These are phyloP conservation scores for Aspergillus fijiensis DNA, from an alignment of 2,329 filamentous ascomycete species.

Conservation along the genomic window DNA sequence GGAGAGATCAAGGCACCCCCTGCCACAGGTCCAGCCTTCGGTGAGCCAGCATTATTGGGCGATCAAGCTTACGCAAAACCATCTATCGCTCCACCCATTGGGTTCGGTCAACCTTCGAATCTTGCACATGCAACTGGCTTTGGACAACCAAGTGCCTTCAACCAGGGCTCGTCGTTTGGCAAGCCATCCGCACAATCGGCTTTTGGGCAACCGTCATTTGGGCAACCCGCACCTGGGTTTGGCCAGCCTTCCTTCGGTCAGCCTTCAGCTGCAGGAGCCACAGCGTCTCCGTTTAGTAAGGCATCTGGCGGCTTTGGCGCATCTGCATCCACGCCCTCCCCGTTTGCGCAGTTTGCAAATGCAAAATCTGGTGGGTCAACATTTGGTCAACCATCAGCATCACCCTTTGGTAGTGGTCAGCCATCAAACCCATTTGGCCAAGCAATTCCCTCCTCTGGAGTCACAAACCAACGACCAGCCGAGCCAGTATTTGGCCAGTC, in stretches of 20 bases:
- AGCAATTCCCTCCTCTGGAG: constrained; percentile 29
- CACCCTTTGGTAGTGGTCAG: constrained; percentile 31
- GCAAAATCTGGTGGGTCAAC: constrained; percentile 32
- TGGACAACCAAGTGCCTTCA: constrained; percentile 25
- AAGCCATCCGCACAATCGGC: constrained; percentile 34
- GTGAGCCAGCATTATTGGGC: constrained; percentile 26
- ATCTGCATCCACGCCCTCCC: constrained; percentile 20
- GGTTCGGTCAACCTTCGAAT: constrained; percentile 31
- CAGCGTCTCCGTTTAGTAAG: constrained; percentile 47
- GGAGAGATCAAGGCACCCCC: constrained; percentile 15
- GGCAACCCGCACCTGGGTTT: constrained; percentile 25
- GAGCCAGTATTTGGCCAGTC: constrained; percentile 37
- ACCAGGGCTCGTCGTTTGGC: constrained; percentile 41
- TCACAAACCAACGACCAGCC: constrained; percentile 33
- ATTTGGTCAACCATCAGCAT: constrained; percentile 30
- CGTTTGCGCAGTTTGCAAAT: constrained; percentile 35
- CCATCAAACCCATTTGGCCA: constrained; percentile 33
- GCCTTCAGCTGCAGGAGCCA: constrained; percentile 22
- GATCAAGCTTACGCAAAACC: constrained; percentile 22
- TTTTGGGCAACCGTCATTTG: constrained; percentile 48
- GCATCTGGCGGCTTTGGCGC: constrained; percentile 34
- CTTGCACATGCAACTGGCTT: constrained; percentile 24
- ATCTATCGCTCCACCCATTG: constrained; percentile 18
- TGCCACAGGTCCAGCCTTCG: constrained; percentile 23
- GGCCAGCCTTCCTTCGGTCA: constrained; percentile 30